Base-by-base conservation (phyloP, 1,284 basidiomycete species). In the Marasmius fiardii region DNA sequence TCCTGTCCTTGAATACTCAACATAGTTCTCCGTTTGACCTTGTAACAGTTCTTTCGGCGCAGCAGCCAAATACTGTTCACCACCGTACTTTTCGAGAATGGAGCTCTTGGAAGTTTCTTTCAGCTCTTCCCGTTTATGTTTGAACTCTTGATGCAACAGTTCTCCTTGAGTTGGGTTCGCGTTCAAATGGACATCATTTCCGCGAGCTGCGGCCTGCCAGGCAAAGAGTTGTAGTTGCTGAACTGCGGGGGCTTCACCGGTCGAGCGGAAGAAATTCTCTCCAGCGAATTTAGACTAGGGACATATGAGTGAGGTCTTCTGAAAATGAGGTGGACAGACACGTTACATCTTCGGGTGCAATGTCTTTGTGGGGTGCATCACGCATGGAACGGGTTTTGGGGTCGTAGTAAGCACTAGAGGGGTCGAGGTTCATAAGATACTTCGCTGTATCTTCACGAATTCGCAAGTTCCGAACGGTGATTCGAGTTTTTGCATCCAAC, bases 301-400 rank as follows among this genome's bases (percentile, higher is more conserved):
- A 55, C 43, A 24, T 51, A 52, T 26, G 57, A 63, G 39, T 62
- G 33, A 60, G 53, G 41, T 31, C n/a, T n/a, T n/a, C n/a, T n/a
- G n/a, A n/a, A 34, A 56, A 16, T 23, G 48, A 47, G 45, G 21
- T 59, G 52, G 14, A 26, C 20, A 58, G 51, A 18, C 33, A 39
- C 64, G 86, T 58, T 66, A 93, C 90, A 68, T 98, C 96, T 72
- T 98, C 94, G 11, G 92, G 78, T 1, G 85, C 76, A 33, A 93
- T 76, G 62, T 86, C 83, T 63, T 84, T 85, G 14, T 88, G 65
- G 0, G 97, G 96, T 37, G 96, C 95, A 67, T 99, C 96, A 71
- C 97, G 91, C 97, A 99, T 99, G 3, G 96, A 97, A 62, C 97
- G 88, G 24, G 97, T 99, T 78, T 99, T 99, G 50, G 97, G 97